A percentile compares a stretch with the other conserved stretches of the same genome.
Evolutionary conservation across 371 early-diverging fungal species (phyloP).

Genomic region (Lichtheimia hyalospora): DNA sequence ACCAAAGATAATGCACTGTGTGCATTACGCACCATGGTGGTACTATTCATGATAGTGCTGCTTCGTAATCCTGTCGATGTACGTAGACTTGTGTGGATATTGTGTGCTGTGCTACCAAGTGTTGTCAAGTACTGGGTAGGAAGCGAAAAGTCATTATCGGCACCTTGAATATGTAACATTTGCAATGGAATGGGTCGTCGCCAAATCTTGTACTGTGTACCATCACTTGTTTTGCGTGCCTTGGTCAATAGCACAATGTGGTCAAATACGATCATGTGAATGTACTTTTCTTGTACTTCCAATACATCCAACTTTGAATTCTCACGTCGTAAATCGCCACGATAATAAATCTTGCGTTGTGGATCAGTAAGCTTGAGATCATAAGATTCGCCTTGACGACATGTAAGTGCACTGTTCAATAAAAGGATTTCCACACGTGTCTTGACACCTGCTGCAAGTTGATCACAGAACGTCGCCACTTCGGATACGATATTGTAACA

Average conservation of each 20-base stretch:
- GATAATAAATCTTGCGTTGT: slow-evolving; percentile 66
- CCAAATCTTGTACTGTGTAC: slow-evolving; percentile 52
- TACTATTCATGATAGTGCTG: slow-evolving; percentile 4
- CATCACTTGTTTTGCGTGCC: slow-evolving; percentile 35
- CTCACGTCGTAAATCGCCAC: slow-evolving; percentile 68
- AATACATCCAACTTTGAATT: slow-evolving; percentile 35
- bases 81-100: background rate
- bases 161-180: slow-evolving; percentile 28
- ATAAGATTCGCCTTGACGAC: slow-evolving; percentile 42
- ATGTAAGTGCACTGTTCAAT: slow-evolving; percentile 26
- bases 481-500: slow-evolving; percentile 50
- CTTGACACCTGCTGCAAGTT: slow-evolving; percentile 7
- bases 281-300: slow-evolving; percentile 55
- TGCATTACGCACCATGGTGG: slow-evolving; percentile 5
- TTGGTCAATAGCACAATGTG: slow-evolving; percentile 78
- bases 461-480: slow-evolving; percentile 25
- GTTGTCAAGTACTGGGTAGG: background rate
- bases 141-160: slow-evolving; percentile 5
- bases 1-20: slow-evolving; percentile 4
- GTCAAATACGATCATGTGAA: slow-evolving; percentile 79
- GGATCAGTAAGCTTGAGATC: slow-evolving; percentile 70
- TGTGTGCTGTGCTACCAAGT: background rate
- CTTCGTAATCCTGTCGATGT: slow-evolving; percentile 1
- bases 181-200: slow-evolving; percentile 60
- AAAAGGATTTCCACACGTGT: slow-evolving; percentile 17